A percentile compares a stretch with the other conserved stretches of the same genome.
Evolutionary conservation across 2,329 filamentous ascomycete species (phyloP).

Genomic region (Phaeosphaeria sp.): DNA sequence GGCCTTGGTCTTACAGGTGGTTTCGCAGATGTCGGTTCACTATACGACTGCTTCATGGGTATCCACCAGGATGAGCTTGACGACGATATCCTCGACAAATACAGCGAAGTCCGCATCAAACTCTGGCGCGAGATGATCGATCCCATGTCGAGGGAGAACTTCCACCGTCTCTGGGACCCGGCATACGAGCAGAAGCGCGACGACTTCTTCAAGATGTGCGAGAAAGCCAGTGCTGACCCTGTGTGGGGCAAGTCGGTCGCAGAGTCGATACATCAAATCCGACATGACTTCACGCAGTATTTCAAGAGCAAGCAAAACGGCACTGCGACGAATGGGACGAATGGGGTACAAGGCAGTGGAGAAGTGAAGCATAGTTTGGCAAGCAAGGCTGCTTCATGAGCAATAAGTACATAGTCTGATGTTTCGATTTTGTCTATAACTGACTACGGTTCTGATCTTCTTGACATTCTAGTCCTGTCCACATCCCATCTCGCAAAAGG

Average conservation of each 20-base stretch:
- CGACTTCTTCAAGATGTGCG: slow-evolving; percentile 44
- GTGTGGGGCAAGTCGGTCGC: slow-evolving; percentile 34
- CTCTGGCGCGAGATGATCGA: slow-evolving; percentile 47
- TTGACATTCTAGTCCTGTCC: not conserved
- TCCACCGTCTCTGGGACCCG: slow-evolving; percentile 45
- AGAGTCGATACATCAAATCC: slow-evolving; percentile 34
- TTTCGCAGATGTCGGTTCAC: slow-evolving; percentile 68
- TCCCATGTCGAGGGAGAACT: slow-evolving; percentile 51
- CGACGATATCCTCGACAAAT: slow-evolving; percentile 44
- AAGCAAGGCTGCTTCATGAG: slow-evolving; percentile 2
- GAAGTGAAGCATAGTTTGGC: slow-evolving; percentile 2
- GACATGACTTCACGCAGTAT: slow-evolving; percentile 47
- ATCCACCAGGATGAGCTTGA: slow-evolving; percentile 44
- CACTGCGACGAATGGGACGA: slow-evolving; percentile 1
- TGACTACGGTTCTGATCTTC: not conserved
- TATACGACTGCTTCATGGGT: slow-evolving; percentile 64
- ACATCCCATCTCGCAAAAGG: no score
- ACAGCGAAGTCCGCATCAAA: slow-evolving; percentile 42
- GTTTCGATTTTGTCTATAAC: not conserved
- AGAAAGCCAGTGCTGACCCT: slow-evolving; percentile 36
- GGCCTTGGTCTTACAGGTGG: slow-evolving; percentile 70
- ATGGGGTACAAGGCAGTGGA: not conserved
- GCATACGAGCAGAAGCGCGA: slow-evolving; percentile 32
- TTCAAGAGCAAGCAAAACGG: slow-evolving; percentile 37
- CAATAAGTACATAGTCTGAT: not conserved